Evolutionary conservation across 2,329 filamentous ascomycete species (phyloP).

Genomic region (Acephala macrosclerotiorum): DNA sequence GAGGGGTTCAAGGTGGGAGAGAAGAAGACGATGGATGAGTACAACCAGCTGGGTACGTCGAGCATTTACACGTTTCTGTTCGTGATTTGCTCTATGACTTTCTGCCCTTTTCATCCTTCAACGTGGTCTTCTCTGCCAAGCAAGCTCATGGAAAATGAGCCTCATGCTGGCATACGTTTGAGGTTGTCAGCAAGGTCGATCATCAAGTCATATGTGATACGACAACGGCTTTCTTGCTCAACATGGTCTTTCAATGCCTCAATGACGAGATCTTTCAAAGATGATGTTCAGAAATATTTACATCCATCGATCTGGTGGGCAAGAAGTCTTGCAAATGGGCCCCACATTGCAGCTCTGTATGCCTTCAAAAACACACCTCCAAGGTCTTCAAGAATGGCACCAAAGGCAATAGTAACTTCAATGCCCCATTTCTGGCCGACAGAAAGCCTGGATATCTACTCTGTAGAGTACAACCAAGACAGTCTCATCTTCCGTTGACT

Average conservation of each 20-base stretch:
- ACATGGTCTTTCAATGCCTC: background rate
- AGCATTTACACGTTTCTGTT: background rate
- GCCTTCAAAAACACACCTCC: background rate
- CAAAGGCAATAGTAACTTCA: background rate
- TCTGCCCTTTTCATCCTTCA: background rate
- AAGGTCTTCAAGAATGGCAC: background rate
- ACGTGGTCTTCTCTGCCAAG: background rate
- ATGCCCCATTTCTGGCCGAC: background rate
- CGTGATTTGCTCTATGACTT: background rate
- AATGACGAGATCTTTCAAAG: background rate
- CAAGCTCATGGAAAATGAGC: background rate
- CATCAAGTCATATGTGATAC: conserved; percentile 1
- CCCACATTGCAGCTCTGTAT: background rate
- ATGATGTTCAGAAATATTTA: background rate
- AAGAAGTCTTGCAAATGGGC: background rate
- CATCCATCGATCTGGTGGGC: background rate
- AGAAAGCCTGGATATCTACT: background rate
- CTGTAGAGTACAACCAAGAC: background rate
- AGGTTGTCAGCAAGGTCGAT: background rate
- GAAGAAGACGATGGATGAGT: conserved; percentile 97
- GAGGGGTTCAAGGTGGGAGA: conserved; percentile 98
- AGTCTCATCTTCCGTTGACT: background rate
- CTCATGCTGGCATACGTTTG: background rate
- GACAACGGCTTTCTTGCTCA: background rate
- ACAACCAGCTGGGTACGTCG: conserved; percentile 85